Evolutionary conservation across 139 green algal genomes (phyloP), one percentile per base, ranked within the genome.

Genomic region (Dunaliella primolecta): DNA sequence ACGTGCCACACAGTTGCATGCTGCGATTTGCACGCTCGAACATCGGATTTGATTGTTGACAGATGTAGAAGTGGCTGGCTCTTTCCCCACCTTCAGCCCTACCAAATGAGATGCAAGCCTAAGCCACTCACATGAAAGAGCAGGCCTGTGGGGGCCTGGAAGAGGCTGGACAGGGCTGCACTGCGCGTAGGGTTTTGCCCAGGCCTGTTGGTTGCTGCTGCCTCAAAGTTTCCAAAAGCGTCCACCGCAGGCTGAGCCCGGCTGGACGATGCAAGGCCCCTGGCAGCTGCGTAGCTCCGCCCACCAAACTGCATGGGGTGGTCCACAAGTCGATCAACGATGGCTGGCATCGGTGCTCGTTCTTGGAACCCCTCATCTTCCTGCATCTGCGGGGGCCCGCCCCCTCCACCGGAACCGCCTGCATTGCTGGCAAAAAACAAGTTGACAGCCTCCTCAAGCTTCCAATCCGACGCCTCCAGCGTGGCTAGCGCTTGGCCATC

Each of bases 391-490:
- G n/a, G 29, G 21, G 30, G 71, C 2, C 31, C 85, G 30, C 24
- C 84, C 15, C 46, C 46, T 2, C 74, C 86, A 23, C 85, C 82
- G 64, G 82, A 78, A 0, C 84, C 56, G 0, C 83, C 87, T 29
- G 77, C 83, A 21, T 81, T 79, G 1, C 33, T 79, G 15, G 93
- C 90, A 46, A 95, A 96, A 64, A 88, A 89, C 24, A 96, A 88
- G 27, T 93, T 87, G 11, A 95, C 90, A 1, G 93, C 93, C 21
- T 88, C 46, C 83, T 96, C 91, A 0, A 96, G 81, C 20, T 90
- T n/a, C 78, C 84, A 92, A 20, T 86, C 84, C 0, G 88, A 92
- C 11, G 89, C 88, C 79, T 95, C 87, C 20, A 95, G 82, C 46
- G 92, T 83, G 29, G 79, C 37, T 2, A 88, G 57, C 0, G 93